Evolutionary conservation across 1,284 basidiomycete species (phyloP).

Genomic region (Ustilago lituana): DNA sequence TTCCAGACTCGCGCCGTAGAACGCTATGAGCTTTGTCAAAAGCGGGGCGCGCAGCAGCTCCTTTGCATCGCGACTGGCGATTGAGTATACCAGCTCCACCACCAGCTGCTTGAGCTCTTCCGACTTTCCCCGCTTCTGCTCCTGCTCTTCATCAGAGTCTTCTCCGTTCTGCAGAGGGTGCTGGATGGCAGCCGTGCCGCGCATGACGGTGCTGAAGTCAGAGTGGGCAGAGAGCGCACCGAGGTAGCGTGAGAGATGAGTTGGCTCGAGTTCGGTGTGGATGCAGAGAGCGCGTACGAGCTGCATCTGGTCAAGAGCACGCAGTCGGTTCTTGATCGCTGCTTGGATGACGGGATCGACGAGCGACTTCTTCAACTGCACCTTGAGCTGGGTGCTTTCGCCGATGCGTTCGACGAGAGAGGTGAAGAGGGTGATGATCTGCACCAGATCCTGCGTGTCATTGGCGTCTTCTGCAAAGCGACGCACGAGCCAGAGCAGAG

Average conservation of each 20-base stretch:
- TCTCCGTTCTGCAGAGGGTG: constrained; percentile 46
- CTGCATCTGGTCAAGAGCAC: constrained; percentile 69
- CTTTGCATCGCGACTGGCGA: constrained; percentile 79
- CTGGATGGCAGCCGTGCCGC: constrained; percentile 35
- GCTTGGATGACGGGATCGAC: constrained; percentile 80
- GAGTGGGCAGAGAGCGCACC: constrained; percentile 47
- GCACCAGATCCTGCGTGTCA: constrained; percentile 44
- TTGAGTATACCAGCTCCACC: constrained; percentile 72
- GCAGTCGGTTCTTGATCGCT: constrained; percentile 74
- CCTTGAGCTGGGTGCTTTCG: not conserved
- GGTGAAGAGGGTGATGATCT: constrained; percentile 26
- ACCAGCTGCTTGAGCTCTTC: constrained; percentile 60
- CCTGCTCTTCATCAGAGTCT: constrained; percentile 60
- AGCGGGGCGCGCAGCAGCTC: constrained; percentile 85
- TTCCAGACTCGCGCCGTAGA: constrained; percentile 80
- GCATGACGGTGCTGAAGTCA: constrained; percentile 37
- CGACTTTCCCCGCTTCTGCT: constrained; percentile 3
- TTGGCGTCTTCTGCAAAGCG: constrained; percentile 67
- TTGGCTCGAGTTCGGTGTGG: constrained; percentile 31
- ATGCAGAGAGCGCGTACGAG: constrained; percentile 71
- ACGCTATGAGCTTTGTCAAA: constrained; percentile 76
- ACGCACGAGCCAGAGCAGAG: constrained; percentile 64
- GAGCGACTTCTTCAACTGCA: constrained; percentile 72
- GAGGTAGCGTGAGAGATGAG: constrained; percentile 40
- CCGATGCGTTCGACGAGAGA: constrained; percentile 16